Conservation (phyloP, 148 eudicot genomes). For the Euryodendron excelsum region DNA sequence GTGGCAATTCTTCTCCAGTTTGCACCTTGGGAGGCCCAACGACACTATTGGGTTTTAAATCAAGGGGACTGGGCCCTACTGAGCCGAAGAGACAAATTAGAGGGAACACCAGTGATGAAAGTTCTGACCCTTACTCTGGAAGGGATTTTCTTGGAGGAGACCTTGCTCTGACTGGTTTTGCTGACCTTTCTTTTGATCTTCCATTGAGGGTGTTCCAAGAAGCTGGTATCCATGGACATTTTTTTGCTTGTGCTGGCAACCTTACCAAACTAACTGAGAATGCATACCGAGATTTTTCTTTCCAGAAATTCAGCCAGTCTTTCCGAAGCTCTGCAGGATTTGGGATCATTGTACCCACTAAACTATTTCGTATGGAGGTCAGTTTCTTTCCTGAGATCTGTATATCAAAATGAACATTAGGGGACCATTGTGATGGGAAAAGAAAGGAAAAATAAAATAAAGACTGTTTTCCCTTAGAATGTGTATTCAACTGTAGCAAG, state of each 20-base stretch:
- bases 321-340: constrained; percentile 73
- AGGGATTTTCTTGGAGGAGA: constrained; percentile 83
- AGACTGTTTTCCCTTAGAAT: not conserved
- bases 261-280: constrained; percentile 64
- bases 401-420: constrained; percentile 1
- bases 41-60: constrained; percentile 70
- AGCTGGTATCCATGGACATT: constrained; percentile 82
- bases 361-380: constrained; percentile 90
- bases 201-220: constrained; percentile 70
- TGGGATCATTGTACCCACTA: constrained; percentile 80
- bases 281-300: constrained; percentile 50
- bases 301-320: constrained; percentile 53
- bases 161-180: constrained; percentile 82
- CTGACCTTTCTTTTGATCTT: constrained; percentile 89
- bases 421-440: not conserved
- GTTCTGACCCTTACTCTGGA: constrained; percentile 33
- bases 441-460: not conserved
- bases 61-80: constrained; percentile 83
- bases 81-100: constrained; percentile 60
- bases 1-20: constrained; percentile 83
- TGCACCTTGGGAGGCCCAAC: constrained; percentile 74
- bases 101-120: constrained; percentile 34
- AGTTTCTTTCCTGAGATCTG: constrained; percentile 24
- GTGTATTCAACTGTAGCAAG: not conserved
- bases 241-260: constrained; percentile 80